Percentiles rank a stretch among this genome's conserved stretches.
Conservation (phyloP, 148 eudicot species). For the Camellia japonica region DNA sequence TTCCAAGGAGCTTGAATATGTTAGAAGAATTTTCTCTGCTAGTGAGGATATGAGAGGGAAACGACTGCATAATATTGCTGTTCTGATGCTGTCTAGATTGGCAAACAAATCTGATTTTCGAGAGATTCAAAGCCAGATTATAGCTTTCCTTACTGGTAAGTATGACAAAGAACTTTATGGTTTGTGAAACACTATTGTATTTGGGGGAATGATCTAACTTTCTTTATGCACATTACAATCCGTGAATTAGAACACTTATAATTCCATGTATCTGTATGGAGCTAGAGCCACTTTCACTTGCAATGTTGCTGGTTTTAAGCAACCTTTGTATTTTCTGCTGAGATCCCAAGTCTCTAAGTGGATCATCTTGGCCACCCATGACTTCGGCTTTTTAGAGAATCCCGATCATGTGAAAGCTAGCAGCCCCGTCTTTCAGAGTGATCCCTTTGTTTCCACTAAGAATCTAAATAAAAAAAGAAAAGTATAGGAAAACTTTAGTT, state of each 20-base stretch:
- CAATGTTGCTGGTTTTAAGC: not conserved
- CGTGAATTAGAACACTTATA: not conserved
- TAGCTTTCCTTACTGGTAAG: slow-evolving; percentile 67
- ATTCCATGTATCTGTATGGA: not conserved
- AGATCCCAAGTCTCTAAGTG: too few species aligned
- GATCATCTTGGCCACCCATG: too few species aligned
- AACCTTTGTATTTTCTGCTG: too few species aligned
- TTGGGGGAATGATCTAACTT: not conserved
- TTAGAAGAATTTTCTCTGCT: slow-evolving; percentile 65
- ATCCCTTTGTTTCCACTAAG: too few species aligned
- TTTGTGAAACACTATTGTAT: slow-evolving; percentile 3
- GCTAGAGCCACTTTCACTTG: not conserved
- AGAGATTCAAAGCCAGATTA: slow-evolving; percentile 59
- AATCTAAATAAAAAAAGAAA: too few species aligned
- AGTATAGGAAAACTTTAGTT: not conserved
- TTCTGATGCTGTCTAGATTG: slow-evolving; percentile 59
- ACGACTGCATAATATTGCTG: slow-evolving; percentile 60
- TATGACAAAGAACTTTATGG: not conserved
- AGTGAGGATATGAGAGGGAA: slow-evolving; percentile 82
- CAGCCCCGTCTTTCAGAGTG: too few species aligned
- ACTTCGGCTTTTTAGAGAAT: too few species aligned
- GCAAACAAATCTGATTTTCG: slow-evolving; percentile 50
- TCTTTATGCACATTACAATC: not conserved
- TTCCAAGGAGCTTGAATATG: slow-evolving; percentile 81
- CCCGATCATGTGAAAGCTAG: too few species aligned